A percentile compares a stretch with the other conserved stretches of the same genome.
These are phyloP conservation scores for Myrica gale DNA, from an alignment of 306 rosid genomes.

Conservation along the genomic window DNA sequence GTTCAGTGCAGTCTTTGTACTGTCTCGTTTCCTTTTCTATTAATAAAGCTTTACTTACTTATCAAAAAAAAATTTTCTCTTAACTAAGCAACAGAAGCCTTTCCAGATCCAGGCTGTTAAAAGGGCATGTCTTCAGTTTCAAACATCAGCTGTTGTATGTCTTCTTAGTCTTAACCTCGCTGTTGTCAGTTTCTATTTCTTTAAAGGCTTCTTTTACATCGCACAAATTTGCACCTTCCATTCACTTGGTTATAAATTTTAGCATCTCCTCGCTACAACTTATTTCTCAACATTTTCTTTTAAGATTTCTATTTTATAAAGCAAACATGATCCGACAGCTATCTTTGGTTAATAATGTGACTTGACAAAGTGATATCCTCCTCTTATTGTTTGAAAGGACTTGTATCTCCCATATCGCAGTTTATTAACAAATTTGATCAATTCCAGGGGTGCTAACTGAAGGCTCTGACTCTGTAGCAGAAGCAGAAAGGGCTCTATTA, in stretches of 20 bases:
- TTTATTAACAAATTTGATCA: conserved; percentile 42
- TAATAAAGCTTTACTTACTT: too few relatives aligned
- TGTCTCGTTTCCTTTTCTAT: too few relatives aligned
- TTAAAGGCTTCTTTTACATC: neutral
- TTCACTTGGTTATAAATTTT: neutral
- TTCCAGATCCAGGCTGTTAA: neutral
- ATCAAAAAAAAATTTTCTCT: too few relatives aligned
- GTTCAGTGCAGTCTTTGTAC: too few relatives aligned
- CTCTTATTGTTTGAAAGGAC: conserved; percentile 24
- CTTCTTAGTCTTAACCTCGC: neutral
- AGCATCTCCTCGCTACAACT: neutral
- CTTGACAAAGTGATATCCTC: neutral
- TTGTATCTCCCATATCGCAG: conserved; percentile 35
- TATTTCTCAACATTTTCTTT: neutral
- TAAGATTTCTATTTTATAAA: neutral
- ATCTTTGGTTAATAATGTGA: neutral
- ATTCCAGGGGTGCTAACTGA: conserved; percentile 77
- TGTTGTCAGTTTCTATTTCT: neutral
- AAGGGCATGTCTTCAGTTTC: neutral
- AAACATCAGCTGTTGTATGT: neutral
- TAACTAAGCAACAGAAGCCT: neutral
- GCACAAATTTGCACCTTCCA: neutral
- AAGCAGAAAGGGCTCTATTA: conserved; percentile 71
- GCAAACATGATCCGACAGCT: conserved; percentile 7
- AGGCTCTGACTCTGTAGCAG: conserved; percentile 68